phyloP scores from a whole-genome alignment of 345 rosid species.

The Eutrema japonicum region DNA sequence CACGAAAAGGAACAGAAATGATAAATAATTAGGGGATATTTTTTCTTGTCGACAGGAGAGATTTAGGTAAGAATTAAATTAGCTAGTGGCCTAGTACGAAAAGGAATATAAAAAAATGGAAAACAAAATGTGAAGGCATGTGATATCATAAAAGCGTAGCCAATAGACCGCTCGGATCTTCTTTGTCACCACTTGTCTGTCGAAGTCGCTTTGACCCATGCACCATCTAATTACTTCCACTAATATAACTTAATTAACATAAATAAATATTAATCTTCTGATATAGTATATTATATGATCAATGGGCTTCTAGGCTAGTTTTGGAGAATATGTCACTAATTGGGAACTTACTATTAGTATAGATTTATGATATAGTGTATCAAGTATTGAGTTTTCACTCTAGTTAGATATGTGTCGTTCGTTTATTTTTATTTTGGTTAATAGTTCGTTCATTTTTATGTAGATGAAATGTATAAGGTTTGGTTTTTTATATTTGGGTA shows the following conservation, averaged over 20 bases:
- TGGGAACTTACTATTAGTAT: conserved; percentile 18
- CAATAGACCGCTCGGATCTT: conserved; percentile 50
- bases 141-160: conserved; percentile 66
- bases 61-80: conserved; percentile 37
- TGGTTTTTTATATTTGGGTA: not conserved
- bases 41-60: conserved; percentile 7
- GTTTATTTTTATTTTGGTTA: not conserved
- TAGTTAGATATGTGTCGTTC: conserved; percentile 20
- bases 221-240: conserved; percentile 42
- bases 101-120: conserved; percentile 2
- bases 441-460: not conserved
- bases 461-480: not conserved
- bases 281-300: conserved; percentile 2
- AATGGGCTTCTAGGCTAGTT: conserved; percentile 27
- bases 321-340: conserved; percentile 39
- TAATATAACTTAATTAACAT: conserved; percentile 14
- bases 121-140: conserved; percentile 49
- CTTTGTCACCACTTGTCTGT: conserved; percentile 42
- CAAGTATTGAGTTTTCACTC: not conserved
- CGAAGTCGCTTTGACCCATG: conserved; percentile 44
- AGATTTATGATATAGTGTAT: no score
- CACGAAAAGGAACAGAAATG: conserved; percentile 18
- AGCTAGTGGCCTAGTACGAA: conserved; percentile 23
- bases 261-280: conserved; percentile 1
- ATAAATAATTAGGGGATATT: conserved; percentile 20